Evolutionary conservation across 768 basidiomycete genomes (phyloP).

Genomic region (Collybia sordida): DNA sequence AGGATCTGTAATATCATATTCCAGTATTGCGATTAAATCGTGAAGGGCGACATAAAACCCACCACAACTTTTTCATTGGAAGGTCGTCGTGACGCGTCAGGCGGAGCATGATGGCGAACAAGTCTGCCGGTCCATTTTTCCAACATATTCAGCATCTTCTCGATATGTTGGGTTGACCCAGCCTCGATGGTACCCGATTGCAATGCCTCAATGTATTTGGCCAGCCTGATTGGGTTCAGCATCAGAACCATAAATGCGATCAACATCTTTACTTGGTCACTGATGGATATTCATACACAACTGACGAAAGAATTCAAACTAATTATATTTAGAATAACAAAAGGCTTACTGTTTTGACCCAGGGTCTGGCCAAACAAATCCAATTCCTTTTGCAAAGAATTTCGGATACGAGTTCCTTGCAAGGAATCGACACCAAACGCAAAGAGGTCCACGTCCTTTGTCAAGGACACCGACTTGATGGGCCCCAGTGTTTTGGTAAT

Average conservation of each 20-base stretch:
- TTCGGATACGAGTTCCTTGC: constrained; percentile 51
- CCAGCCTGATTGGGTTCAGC: constrained; percentile 25
- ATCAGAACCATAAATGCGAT: constrained; percentile 5
- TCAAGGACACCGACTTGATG: constrained; percentile 23
- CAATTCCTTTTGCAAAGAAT: constrained; percentile 41
- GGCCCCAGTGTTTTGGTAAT: constrained; percentile 34
- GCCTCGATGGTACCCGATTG: constrained; percentile 24
- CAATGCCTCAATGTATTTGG: constrained; percentile 36
- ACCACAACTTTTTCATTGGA: no score
- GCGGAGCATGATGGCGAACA: constrained; percentile 2
- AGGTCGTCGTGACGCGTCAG: not conserved
- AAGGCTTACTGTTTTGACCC: constrained; percentile 30
- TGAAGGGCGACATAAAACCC: no score
- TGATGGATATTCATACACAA: no score
- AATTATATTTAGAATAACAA: not conserved
- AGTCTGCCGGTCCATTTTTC: constrained; percentile 33
- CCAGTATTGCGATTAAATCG: not conserved
- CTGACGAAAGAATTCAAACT: no score
- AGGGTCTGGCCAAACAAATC: constrained; percentile 27
- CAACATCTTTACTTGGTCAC: no score
- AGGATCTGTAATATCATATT: constrained; percentile 31
- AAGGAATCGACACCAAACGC: constrained; percentile 55
- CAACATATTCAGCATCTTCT: constrained; percentile 45
- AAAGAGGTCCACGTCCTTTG: constrained; percentile 38
- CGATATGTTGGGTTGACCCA: constrained; percentile 26